Base-by-base conservation (phyloP, 1,139 yeast species). In the Zygoascus meyerae region DNA sequence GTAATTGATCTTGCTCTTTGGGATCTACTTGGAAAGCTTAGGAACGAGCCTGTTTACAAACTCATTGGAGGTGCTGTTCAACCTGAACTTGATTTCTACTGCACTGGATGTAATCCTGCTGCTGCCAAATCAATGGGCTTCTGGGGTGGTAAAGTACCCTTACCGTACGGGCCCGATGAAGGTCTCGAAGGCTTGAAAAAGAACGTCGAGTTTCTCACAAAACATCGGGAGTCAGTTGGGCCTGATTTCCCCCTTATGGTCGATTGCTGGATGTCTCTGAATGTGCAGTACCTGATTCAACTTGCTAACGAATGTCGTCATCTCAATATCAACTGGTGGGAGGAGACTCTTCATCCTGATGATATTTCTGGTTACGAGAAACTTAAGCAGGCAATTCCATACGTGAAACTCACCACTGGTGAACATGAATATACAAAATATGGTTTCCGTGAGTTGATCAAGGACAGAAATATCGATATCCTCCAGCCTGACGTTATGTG, bases 401-500 rank as follows among this genome's bases (percentile, higher is more conserved):
- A 65, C 52, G 62, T 70, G 52, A 73, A 72, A 55, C 71, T 73
- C 64, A 73, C 77, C 49, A 73, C 77, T 35, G 77, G 77, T 52
- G 77, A 73, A 58, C 77, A 73, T 55, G 77, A 73, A 55, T 73
- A 73, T 59, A 69, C 77, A 47, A 67, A 70, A 53, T 73, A 73
- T 55, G 77, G 77, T 3, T 73, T 73, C 64, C 66, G 77, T 55
- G 70, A 72, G 58, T 63, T 73, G 41, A 72, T 73, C 52, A 77
- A 73, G 56, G 73, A 72, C 33, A 60, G 77, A 49, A 71, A 72
- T 54, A 52, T 73, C 45, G 76, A 72, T 54, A 73, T 73, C 51
- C 60, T 73, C 47, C 77, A 73, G 56, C 77, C 77, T 15, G 78
- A 73, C 56, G 73, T 73, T 45, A 73, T 73, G 77, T 73, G 77